Evolutionary conservation across 2,329 filamentous ascomycete genomes (phyloP), one percentile per base, ranked within the genome.

Genomic region (Biscogniauxia sp.): DNA sequence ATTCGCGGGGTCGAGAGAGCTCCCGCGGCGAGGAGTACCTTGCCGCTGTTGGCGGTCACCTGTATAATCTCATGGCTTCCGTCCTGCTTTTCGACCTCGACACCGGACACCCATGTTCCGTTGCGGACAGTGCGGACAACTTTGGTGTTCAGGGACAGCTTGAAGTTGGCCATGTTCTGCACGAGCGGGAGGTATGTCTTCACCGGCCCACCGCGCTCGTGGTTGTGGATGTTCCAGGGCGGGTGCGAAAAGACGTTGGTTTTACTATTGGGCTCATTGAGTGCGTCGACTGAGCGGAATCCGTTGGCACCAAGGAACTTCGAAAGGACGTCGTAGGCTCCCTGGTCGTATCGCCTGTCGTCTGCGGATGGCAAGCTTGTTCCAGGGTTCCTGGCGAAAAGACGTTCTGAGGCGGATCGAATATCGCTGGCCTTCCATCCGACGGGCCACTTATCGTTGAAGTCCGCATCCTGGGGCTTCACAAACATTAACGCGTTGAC

Each of bases 1-100:
- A 86, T 77, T 70, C 83, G 83, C 15, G 82, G 75, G 1, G 82
- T 82, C 6, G 82, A 83, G 62, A 86, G 82, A n/a, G 82, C 73
- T 60, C 84, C 84, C 15, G 81, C 79, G 25, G 83, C 79, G 25
- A 86, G 75, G 61, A 87, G 79, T 52, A 86, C 82, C 60, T 81
- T 80, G 28, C 84, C 84, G 23, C 76, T 80, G 26, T 73, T 73
- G 3, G 76, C 65, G 32, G 82, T 84, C 60, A 86, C 74, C 7
- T 80, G 81, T 63, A 86, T 77, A 45, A 79, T 80, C 45, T 82
- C 81, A 56, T 76, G 78, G 63, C 78, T 76, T 17, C 82, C 82
- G 54, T 76, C 79, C 41, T 74, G 70, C 9, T 77, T 73, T 59
- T 80, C 76, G n/a, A 84, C 77, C 64, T 86, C 79, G 26, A 85